Evolutionary conservation across 805 yeast genomes (phyloP).

Genomic region (Saccharomycopsis babjevae): DNA sequence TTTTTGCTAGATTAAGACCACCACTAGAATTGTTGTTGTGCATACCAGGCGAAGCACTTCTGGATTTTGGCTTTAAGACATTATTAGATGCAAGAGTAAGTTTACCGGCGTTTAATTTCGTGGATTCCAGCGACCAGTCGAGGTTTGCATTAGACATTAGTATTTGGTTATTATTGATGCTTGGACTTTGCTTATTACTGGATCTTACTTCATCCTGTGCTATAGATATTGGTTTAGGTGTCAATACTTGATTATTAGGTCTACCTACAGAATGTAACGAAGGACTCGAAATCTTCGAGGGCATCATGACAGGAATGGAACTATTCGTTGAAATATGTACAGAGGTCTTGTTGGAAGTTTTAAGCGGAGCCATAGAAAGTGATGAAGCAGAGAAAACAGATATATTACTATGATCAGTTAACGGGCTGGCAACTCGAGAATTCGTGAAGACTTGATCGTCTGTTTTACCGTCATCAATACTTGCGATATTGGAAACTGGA

Average conservation of each 20-base stretch:
- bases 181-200: neutral
- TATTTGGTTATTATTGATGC: neutral
- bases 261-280: neutral
- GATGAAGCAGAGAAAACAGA: neutral
- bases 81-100: conserved; percentile 8
- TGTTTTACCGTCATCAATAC: neutral
- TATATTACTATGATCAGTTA: neutral
- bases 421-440: neutral
- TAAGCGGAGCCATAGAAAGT: neutral
- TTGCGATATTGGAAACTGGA: neutral
- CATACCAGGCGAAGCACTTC: neutral
- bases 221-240: neutral
- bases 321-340: neutral
- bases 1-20: neutral
- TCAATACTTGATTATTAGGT: neutral
- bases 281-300: neutral
- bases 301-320: neutral
- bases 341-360: neutral
- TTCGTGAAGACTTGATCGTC: neutral
- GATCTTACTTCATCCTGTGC: neutral
- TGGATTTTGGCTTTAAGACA: conserved; percentile 2
- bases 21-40: neutral
- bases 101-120: conserved; percentile 14
- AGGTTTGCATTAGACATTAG: conserved; percentile 5
- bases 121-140: conserved; percentile 22